These are phyloP conservation scores for Pisolithus marmoratus DNA, from an alignment of 768 basidiomycete species.

Conservation along the genomic window DNA sequence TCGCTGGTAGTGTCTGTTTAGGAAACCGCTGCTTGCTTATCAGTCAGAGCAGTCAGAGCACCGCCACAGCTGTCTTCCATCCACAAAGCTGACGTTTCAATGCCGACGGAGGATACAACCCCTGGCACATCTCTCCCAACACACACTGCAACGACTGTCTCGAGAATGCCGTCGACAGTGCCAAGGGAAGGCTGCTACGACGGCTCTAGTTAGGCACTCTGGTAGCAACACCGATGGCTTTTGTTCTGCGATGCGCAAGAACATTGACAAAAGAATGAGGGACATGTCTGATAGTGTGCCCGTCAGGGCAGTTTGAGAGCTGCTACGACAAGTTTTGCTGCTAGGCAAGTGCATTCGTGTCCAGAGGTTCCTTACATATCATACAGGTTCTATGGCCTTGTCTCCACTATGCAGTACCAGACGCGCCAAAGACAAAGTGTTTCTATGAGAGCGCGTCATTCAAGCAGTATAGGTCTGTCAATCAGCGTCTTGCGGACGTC, in stretches of 20 bases:
- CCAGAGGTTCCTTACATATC: slow-evolving; percentile 3
- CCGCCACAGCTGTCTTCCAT: too few relatives aligned
- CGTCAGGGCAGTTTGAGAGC: too few relatives aligned
- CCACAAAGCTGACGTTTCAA: slow-evolving; percentile 40
- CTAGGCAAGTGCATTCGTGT: slow-evolving; percentile 37
- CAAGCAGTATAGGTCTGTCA: slow-evolving; percentile 83
- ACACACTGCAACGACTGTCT: slow-evolving; percentile 78
- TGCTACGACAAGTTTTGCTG: slow-evolving; percentile 89
- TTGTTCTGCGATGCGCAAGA: slow-evolving; percentile 45
- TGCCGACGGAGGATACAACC: slow-evolving; percentile 24
- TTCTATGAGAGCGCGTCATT: too few relatives aligned
- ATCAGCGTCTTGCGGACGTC: slow-evolving; percentile 81
- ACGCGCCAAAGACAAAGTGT: slow-evolving; percentile 77
- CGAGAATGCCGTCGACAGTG: slow-evolving; percentile 73
- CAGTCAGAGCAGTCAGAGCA: too few relatives aligned
- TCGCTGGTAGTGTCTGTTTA: too few relatives aligned
- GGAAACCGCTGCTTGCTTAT: too few relatives aligned
- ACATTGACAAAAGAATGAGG: slow-evolving; percentile 47
- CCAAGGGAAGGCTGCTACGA: slow-evolving; percentile 45
- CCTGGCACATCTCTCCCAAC: slow-evolving; percentile 51
- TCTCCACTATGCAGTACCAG: too few relatives aligned
- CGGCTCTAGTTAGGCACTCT: slow-evolving; percentile 69
- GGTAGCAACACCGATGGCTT: slow-evolving; percentile 67
- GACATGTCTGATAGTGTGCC: slow-evolving; percentile 35
- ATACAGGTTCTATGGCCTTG: slow-evolving; percentile 72